Evolutionary conservation across 768 basidiomycete genomes (phyloP).

Genomic region (Lyophyllum semitale): DNA sequence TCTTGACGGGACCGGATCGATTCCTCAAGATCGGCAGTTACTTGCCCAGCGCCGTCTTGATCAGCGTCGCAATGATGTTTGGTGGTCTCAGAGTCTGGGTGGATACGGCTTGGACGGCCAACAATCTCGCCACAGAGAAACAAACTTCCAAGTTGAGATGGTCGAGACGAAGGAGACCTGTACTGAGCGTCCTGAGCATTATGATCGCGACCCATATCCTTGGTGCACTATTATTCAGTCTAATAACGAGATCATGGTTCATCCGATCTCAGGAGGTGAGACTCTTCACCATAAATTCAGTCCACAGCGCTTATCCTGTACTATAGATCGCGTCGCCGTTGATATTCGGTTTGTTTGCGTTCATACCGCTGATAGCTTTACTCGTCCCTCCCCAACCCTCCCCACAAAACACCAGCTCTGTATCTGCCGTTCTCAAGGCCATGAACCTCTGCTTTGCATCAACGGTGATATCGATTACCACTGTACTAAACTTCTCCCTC

Average conservation of each 20-base stretch:
- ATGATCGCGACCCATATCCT: slow-evolving; percentile 57
- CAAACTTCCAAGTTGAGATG: slow-evolving; percentile 30
- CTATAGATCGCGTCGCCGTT: slow-evolving; percentile 23
- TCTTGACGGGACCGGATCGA: slow-evolving; percentile 58
- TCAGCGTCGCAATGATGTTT: slow-evolving; percentile 86
- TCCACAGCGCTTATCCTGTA: background rate
- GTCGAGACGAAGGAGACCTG: slow-evolving; percentile 52
- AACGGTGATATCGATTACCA: slow-evolving; percentile 79
- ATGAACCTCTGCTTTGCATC: slow-evolving; percentile 84
- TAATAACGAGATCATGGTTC: slow-evolving; percentile 48
- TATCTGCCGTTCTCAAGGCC: slow-evolving; percentile 60
- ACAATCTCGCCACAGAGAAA: slow-evolving; percentile 19
- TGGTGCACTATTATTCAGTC: slow-evolving; percentile 53
- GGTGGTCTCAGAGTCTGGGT: slow-evolving; percentile 78
- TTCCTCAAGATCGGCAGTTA: slow-evolving; percentile 93
- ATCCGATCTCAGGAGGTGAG: slow-evolving; percentile 42
- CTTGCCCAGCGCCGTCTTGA: slow-evolving; percentile 82
- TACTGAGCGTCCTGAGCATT: slow-evolving; percentile 52
- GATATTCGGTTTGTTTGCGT: slow-evolving; percentile 29
- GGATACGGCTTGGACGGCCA: slow-evolving; percentile 55
- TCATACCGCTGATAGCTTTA: slow-evolving; percentile 35
- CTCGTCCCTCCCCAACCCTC: slow-evolving; percentile 22
- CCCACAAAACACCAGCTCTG: slow-evolving; percentile 32
- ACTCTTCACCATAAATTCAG: background rate
- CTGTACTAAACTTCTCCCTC: slow-evolving; percentile 92